These are phyloP conservation scores for Naematelia aurantialba DNA, from an alignment of 768 basidiomycete species.

Conservation along the genomic window DNA sequence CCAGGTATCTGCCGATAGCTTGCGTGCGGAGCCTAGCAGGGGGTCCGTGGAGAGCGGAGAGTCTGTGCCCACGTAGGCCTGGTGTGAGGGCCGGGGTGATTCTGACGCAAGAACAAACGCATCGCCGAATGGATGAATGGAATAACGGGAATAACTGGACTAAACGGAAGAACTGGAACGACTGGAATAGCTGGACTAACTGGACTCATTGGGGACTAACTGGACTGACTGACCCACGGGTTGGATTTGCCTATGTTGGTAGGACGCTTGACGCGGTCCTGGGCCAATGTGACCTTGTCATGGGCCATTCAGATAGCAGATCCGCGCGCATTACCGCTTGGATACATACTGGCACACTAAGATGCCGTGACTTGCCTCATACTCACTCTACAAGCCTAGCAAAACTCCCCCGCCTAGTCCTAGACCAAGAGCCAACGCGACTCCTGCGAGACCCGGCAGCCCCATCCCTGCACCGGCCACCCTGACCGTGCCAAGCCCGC, in stretches of 20 bases:
- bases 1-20: not conserved
- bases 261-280: too few relatives aligned
- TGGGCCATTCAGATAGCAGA: too few relatives aligned
- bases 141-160: too few relatives aligned
- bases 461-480: not conserved
- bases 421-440: not conserved
- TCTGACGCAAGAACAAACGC: too few relatives aligned
- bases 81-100: too few relatives aligned
- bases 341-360: too few relatives aligned
- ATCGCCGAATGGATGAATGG: too few relatives aligned
- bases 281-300: too few relatives aligned
- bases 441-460: not conserved
- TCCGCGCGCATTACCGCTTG: too few relatives aligned
- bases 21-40: not conserved
- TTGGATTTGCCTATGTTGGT: too few relatives aligned
- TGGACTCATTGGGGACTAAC: not conserved
- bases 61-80: not conserved
- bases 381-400: not conserved
- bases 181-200: not conserved
- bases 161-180: not conserved
- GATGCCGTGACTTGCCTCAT: too few relatives aligned
- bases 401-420: not conserved
- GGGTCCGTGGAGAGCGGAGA: not conserved
- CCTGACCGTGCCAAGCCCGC: too few relatives aligned
- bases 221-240: not conserved